These are phyloP conservation scores for Talaromyces liani DNA, from an alignment of 495 filamentous ascomycete species.

Conservation along the genomic window DNA sequence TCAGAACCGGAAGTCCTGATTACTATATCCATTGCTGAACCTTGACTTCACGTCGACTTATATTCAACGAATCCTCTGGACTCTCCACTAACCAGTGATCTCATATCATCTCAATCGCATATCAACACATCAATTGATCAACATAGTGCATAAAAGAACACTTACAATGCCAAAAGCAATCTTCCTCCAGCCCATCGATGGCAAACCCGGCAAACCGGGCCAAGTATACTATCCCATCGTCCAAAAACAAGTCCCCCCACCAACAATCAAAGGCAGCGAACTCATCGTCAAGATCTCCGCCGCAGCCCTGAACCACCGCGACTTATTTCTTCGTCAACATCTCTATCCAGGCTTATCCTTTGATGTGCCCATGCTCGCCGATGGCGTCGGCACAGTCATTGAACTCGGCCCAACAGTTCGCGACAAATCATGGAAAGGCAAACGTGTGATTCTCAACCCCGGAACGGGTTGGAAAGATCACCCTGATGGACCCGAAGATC, in stretches of 20 bases:
- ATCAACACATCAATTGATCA: neutral
- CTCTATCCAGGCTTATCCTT: conserved; percentile 82
- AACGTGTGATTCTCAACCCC: conserved; percentile 69
- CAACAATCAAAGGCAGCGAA: conserved; percentile 53
- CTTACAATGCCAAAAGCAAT: conserved; percentile 48
- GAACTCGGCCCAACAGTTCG: conserved; percentile 47
- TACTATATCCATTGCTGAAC: neutral
- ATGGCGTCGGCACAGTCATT: conserved; percentile 69
- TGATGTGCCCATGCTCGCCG: conserved; percentile 64
- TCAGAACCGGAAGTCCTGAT: neutral
- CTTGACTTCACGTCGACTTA: neutral
- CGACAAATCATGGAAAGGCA: conserved; percentile 44
- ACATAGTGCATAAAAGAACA: neutral
- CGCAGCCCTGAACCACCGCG: conserved; percentile 83
- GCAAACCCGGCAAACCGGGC: conserved; percentile 69
- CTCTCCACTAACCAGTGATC: neutral
- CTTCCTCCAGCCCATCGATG: conserved; percentile 41
- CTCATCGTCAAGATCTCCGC: conserved; percentile 64
- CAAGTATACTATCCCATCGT: conserved; percentile 72
- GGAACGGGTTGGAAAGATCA: conserved; percentile 64
- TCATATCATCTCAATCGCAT: neutral
- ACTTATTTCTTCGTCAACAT: conserved; percentile 85
- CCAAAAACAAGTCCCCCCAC: conserved; percentile 49
- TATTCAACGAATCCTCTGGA: neutral
- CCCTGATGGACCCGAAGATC: conserved; percentile 65